These are phyloP conservation scores for Trichoderma afroharzianum DNA, from an alignment of 2,329 filamentous ascomycete species.

Conservation along the genomic window DNA sequence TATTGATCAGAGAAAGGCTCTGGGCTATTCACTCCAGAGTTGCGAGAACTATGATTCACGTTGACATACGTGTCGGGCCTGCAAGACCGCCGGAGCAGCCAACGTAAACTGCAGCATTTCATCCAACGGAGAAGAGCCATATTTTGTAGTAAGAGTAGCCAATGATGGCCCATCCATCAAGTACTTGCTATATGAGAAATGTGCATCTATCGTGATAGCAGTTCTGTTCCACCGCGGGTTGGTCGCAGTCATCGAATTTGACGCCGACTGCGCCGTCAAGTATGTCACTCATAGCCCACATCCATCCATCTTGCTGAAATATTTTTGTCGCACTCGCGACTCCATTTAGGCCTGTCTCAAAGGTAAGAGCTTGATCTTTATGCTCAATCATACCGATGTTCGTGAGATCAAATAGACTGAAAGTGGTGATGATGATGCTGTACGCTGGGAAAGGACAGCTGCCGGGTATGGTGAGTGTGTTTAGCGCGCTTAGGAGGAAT, in stretches of 20 bases:
- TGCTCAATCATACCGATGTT: neutral
- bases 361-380: neutral
- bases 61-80: neutral
- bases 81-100: neutral
- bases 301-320: neutral
- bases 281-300: neutral
- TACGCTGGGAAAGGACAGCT: neutral
- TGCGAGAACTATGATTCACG: neutral
- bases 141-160: neutral
- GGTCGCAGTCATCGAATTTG: neutral
- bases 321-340: neutral
- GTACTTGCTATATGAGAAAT: neutral
- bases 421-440: neutral
- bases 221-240: neutral
- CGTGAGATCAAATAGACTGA: neutral
- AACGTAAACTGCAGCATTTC: neutral
- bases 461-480: neutral
- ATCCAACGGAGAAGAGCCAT: neutral
- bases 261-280: neutral
- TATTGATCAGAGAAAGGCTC: neutral
- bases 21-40: neutral
- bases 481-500: neutral
- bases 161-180: neutral
- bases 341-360: neutral
- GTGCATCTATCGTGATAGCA: neutral